phyloP scores from a whole-genome alignment of 805 yeast genomes.

The Wickerhamia fluorescens region DNA sequence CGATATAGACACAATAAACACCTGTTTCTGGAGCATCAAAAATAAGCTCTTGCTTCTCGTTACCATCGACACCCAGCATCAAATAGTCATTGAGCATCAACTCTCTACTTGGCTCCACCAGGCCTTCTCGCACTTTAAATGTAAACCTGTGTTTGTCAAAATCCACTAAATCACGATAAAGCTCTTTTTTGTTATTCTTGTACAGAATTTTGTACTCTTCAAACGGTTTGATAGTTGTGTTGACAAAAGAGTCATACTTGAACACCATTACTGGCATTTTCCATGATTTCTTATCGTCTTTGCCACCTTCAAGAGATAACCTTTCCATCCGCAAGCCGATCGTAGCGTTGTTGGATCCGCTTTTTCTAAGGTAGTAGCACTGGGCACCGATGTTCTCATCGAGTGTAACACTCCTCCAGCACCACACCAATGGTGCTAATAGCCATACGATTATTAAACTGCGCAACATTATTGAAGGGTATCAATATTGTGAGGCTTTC shows the following conservation, averaged over 20 bases:
- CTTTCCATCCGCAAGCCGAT: neutral
- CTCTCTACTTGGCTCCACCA: constrained; percentile 3
- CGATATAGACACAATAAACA: constrained; percentile 24
- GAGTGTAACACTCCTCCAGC: too few relatives aligned
- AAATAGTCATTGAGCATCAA: constrained; percentile 6
- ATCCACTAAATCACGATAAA: constrained; percentile 9
- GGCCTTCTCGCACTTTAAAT: constrained; percentile 5
- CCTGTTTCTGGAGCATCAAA: constrained; percentile 17
- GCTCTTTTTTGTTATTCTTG: constrained; percentile 3
- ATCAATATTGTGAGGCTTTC: too few relatives aligned
- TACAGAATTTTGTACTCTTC: constrained; percentile 8
- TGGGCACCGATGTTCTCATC: too few relatives aligned
- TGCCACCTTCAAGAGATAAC: neutral
- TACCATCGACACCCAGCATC: constrained; percentile 2
- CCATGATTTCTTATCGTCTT: constrained; percentile 4
- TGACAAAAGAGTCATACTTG: constrained; percentile 18
- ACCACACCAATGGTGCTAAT: too few relatives aligned
- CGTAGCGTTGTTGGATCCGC: neutral
- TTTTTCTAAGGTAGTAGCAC: neutral
- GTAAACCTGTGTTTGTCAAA: constrained; percentile 10
- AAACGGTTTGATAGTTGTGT: constrained; percentile 12
- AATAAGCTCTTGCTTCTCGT: constrained; percentile 6
- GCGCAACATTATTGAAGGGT: too few relatives aligned
- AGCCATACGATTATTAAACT: too few relatives aligned
- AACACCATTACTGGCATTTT: constrained; percentile 19